These are phyloP conservation scores for Pulveroboletus sp. DNA, from an alignment of 768 basidiomycete species.

Conservation along the genomic window DNA sequence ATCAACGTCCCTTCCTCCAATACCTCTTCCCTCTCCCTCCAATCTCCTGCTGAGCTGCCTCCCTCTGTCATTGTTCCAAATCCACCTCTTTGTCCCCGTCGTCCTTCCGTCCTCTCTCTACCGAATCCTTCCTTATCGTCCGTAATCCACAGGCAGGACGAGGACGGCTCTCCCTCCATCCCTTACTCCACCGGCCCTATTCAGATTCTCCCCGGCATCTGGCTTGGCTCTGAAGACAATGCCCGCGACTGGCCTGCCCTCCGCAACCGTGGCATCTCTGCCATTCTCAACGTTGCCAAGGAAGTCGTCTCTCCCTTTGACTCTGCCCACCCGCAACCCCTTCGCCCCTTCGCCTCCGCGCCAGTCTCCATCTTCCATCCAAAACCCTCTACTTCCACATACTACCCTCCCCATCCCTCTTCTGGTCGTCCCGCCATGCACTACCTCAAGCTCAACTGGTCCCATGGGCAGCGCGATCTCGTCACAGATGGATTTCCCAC, in stretches of 20 bases:
- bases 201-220: conserved; percentile 80
- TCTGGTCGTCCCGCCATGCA: conserved; percentile 75
- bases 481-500: conserved; percentile 72
- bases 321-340: conserved; percentile 38
- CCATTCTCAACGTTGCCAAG: conserved; percentile 89
- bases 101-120: conserved; percentile 71
- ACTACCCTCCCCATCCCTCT: conserved; percentile 60
- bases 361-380: conserved; percentile 50
- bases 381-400: conserved; percentile 42
- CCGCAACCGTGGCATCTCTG: conserved; percentile 64
- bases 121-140: conserved; percentile 48
- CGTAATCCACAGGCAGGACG: conserved; percentile 59
- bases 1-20: conserved; percentile 60
- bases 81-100: conserved; percentile 41
- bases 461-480: conserved; percentile 89
- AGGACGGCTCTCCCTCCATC: conserved; percentile 52
- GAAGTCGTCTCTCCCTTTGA: conserved; percentile 79
- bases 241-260: conserved; percentile 77
- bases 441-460: conserved; percentile 89
- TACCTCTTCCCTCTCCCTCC: conserved; percentile 51
- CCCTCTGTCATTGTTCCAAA: conserved; percentile 32
- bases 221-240: conserved; percentile 91
- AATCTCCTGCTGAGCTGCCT: conserved; percentile 31
- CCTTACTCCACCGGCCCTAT: conserved; percentile 81
- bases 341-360: conserved; percentile 62